Evolutionary conservation across 1,284 basidiomycete genomes (phyloP).

Genomic region (Phenoliferia sp.): DNA sequence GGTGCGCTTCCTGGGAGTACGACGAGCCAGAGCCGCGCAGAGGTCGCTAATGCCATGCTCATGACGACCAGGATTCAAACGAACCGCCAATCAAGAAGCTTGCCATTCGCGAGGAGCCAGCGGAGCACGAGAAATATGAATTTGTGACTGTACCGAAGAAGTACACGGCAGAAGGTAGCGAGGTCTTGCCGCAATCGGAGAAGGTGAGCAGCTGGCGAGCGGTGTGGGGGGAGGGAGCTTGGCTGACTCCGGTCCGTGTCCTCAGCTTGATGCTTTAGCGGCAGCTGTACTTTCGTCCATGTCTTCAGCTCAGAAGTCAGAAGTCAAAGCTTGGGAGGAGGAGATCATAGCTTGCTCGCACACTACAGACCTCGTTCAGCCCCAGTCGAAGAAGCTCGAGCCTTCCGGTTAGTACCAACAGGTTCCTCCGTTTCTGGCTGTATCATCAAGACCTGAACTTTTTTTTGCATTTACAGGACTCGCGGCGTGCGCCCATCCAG

Average conservation of each 20-base stretch:
- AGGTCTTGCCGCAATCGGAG: constrained; percentile 28
- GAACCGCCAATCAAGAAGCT: constrained; percentile 88
- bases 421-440: constrained; percentile 11
- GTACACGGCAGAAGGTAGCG: constrained; percentile 48
- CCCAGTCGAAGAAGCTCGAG: constrained; percentile 51
- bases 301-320: constrained; percentile 83
- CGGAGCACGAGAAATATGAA: constrained; percentile 82
- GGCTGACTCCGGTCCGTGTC: background rate
- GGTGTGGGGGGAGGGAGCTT: background rate
- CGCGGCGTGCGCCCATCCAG: constrained; percentile 49
- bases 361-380: constrained; percentile 70
- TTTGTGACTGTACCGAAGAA: constrained; percentile 65
- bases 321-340: constrained; percentile 97
- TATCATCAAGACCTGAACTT: background rate
- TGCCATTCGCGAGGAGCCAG: constrained; percentile 70
- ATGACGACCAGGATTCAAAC: constrained; percentile 48
- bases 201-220: constrained; percentile 30
- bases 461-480: constrained; percentile 52
- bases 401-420: constrained; percentile 48
- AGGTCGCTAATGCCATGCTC: background rate
- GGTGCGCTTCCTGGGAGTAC: constrained; percentile 49
- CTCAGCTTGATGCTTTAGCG: constrained; percentile 50
- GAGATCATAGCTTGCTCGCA: constrained; percentile 86
- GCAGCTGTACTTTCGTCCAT: constrained; percentile 73
- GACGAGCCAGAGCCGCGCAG: background rate